phyloP scores from a whole-genome alignment of 2,329 filamentous ascomycete genomes.

The Aureobasidium sp. region DNA sequence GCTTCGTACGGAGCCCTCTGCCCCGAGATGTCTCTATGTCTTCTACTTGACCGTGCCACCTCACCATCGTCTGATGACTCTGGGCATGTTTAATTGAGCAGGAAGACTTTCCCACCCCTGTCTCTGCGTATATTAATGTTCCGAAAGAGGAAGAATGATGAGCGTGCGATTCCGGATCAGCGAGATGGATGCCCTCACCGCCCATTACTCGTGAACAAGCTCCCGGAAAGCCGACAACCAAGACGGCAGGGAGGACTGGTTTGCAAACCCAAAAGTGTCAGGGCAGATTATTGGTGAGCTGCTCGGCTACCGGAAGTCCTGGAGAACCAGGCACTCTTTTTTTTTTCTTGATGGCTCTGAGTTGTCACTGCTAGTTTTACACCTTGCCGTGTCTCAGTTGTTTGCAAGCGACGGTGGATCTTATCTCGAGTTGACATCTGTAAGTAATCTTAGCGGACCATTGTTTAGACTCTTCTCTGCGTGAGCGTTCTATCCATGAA shows the following conservation, averaged over 20 bases:
- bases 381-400: constrained; percentile 10
- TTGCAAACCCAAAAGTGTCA: background rate
- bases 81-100: background rate
- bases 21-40: constrained; percentile 7
- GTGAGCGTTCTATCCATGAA: constrained; percentile 11
- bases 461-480: constrained; percentile 5
- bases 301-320: background rate
- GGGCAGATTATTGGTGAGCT: constrained; percentile 3
- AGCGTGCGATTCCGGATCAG: constrained; percentile 3
- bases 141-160: background rate
- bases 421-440: constrained; percentile 9
- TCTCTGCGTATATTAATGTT: constrained; percentile 1
- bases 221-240: constrained; percentile 7
- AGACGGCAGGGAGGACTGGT: constrained; percentile 8
- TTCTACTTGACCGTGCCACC: constrained; percentile 10
- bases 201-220: constrained; percentile 9
- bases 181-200: constrained; percentile 5
- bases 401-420: constrained; percentile 9
- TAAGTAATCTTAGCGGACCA: constrained; percentile 11
- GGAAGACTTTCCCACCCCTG: constrained; percentile 3
- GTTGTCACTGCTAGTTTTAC: background rate
- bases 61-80: background rate
- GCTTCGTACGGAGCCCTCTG: constrained; percentile 1
- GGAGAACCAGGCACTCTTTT: background rate
- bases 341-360: background rate